These are phyloP conservation scores for Bipolaris bicolor DNA, from an alignment of 2,329 filamentous ascomycete species.

Conservation along the genomic window DNA sequence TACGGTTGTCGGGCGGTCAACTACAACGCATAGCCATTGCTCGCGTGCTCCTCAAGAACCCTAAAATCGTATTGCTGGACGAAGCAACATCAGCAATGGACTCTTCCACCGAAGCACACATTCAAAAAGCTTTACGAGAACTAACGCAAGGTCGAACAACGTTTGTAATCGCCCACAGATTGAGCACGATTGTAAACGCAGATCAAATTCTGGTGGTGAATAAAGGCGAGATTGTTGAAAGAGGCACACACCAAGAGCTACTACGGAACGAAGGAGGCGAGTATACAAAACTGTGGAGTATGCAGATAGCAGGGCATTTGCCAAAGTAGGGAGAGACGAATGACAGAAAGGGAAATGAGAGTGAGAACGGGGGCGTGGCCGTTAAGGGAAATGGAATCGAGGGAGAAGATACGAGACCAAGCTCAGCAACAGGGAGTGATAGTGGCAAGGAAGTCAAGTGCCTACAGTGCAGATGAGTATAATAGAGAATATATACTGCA, in stretches of 20 bases:
- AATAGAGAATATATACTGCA: not conserved
- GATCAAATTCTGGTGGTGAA: conserved; percentile 84
- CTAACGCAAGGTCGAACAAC: conserved; percentile 68
- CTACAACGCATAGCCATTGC: conserved; percentile 71
- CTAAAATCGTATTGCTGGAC: conserved; percentile 83
- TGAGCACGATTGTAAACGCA: conserved; percentile 84
- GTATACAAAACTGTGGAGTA: conserved; percentile 87
- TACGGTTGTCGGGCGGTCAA: conserved; percentile 67
- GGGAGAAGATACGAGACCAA: conserved; percentile 27
- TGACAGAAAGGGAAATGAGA: conserved; percentile 21
- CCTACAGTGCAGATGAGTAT: conserved; percentile 6
- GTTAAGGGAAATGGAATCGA: conserved; percentile 35
- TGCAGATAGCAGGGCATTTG: conserved; percentile 64
- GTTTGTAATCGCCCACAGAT: conserved; percentile 75
- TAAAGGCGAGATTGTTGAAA: conserved; percentile 76
- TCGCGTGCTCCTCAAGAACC: conserved; percentile 77
- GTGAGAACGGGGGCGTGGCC: conserved; percentile 10
- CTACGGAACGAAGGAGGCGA: conserved; percentile 68
- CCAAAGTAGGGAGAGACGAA: conserved; percentile 29
- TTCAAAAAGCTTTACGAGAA: conserved; percentile 65
- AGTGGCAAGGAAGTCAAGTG: not conserved
- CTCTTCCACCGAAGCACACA: conserved; percentile 70
- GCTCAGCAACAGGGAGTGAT: conserved; percentile 22
- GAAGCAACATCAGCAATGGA: conserved; percentile 90
- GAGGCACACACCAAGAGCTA: conserved; percentile 79